These are phyloP conservation scores for Fusarium chlamydosporum DNA, from an alignment of 2,329 filamentous ascomycete genomes.

Conservation along the genomic window DNA sequence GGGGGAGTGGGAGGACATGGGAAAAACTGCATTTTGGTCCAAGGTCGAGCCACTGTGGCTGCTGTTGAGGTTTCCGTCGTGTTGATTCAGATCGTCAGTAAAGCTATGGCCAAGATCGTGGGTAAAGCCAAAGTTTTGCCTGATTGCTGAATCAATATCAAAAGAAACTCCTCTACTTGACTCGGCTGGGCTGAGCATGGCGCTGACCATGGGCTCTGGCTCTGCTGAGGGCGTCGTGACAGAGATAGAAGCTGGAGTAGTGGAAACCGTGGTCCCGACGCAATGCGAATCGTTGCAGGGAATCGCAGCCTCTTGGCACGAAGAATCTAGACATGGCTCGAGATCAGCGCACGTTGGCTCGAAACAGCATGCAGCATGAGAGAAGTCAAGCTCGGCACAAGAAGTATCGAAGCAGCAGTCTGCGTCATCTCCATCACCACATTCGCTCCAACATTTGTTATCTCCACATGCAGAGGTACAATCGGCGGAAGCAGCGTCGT, in stretches of 20 bases:
- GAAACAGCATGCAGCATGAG: constrained; percentile 47
- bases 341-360: constrained; percentile 53
- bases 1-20: constrained; percentile 11
- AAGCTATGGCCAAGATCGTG: constrained; percentile 29
- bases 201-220: constrained; percentile 42
- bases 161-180: constrained; percentile 21
- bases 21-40: constrained; percentile 19
- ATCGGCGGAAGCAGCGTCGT: constrained; percentile 53
- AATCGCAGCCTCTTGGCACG: constrained; percentile 50
- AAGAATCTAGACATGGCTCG: constrained; percentile 57
- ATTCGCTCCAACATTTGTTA: constrained; percentile 54
- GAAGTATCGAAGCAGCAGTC: constrained; percentile 57
- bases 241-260: constrained; percentile 49
- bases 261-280: constrained; percentile 48
- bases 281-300: constrained; percentile 57
- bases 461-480: constrained; percentile 56
- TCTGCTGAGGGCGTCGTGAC: constrained; percentile 52
- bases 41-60: constrained; percentile 9
- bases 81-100: constrained; percentile 22
- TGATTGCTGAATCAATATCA: constrained; percentile 30
- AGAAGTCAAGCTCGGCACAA: constrained; percentile 51
- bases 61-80: constrained; percentile 19
- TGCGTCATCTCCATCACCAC: constrained; percentile 51
- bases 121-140: constrained; percentile 26
- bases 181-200: constrained; percentile 39